Evolutionary conservation across 352 stramenopile genomes (phyloP).

Genomic region (Phytophthora pisi): DNA sequence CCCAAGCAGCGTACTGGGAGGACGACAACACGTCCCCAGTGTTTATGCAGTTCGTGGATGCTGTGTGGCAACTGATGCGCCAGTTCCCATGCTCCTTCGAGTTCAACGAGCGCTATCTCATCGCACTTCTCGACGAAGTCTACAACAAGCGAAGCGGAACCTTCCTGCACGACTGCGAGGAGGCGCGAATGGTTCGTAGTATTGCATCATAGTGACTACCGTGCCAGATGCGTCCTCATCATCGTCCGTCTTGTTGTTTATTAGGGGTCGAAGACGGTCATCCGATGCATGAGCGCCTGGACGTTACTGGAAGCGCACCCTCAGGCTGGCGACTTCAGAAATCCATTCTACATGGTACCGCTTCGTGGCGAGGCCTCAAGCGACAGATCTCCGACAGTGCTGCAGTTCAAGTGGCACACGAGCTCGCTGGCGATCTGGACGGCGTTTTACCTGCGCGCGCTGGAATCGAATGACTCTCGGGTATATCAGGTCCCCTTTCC

Average conservation of each 20-base stretch:
- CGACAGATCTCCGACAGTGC: slow-evolving; percentile 70
- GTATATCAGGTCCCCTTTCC: slow-evolving; percentile 67
- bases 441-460: slow-evolving; percentile 81
- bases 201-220: not conserved
- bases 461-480: slow-evolving; percentile 83
- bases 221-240: not conserved
- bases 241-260: not conserved
- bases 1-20: slow-evolving; percentile 86
- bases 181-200: slow-evolving; percentile 74
- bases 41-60: slow-evolving; percentile 99
- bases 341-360: slow-evolving; percentile 81
- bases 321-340: slow-evolving; percentile 57
- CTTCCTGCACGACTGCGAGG: slow-evolving; percentile 97
- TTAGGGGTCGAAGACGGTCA: slow-evolving; percentile 62
- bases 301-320: slow-evolving; percentile 55
- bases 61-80: slow-evolving; percentile 96
- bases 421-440: slow-evolving; percentile 85
- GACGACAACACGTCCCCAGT: slow-evolving; percentile 97
- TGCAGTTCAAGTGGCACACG: slow-evolving; percentile 89
- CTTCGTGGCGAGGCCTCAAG: slow-evolving; percentile 35
- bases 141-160: slow-evolving; percentile 97
- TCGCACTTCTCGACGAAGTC: slow-evolving; percentile 95
- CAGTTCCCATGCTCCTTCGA: slow-evolving; percentile 98
- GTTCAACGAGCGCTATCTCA: slow-evolving; percentile 95
- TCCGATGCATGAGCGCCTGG: slow-evolving; percentile 73